These are phyloP conservation scores for Pyropia yezoensis DNA, from an alignment of 23 red algal species.

Conservation along the genomic window DNA sequence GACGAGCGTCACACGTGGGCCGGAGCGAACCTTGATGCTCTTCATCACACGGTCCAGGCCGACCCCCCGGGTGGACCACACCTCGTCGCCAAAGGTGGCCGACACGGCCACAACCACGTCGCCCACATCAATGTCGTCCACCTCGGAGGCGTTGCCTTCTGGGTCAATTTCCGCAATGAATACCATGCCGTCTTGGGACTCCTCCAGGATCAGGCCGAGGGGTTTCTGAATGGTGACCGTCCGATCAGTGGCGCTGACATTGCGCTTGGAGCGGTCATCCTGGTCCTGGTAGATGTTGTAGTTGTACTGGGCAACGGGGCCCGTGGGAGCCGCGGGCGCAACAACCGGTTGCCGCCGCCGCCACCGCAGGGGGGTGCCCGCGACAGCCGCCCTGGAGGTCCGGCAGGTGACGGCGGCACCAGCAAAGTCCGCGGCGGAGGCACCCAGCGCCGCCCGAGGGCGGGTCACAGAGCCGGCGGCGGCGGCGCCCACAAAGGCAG, in stretches of 20 bases:
- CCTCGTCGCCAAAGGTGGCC: conserved; percentile 96
- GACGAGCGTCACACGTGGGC: conserved; percentile 86
- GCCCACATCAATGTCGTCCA: conserved; percentile 67
- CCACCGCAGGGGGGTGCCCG: no score
- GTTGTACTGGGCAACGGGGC: conserved; percentile 34
- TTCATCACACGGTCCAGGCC: conserved; percentile 95
- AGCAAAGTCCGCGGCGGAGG: no score
- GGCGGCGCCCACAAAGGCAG: no score
- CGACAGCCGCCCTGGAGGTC: no score
- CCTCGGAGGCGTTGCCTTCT: conserved; percentile 77
- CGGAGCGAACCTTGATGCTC: conserved; percentile 74
- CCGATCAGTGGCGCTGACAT: conserved; percentile 44
- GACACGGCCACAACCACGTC: conserved; percentile 91
- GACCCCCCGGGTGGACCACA: conserved; percentile 93
- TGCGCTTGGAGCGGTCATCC: conserved; percentile 68
- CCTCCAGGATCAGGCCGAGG: conserved; percentile 82
- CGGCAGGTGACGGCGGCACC: no score
- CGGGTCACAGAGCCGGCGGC: no score
- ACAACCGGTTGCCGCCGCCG: no score
- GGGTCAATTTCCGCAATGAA: conserved; percentile 84
- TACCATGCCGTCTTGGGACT: conserved; percentile 97
- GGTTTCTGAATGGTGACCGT: conserved; percentile 75
- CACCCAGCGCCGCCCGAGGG: no score
- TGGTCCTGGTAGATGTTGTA: conserved; percentile 98
- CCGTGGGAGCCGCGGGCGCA: no score